Evolutionary conservation across 352 stramenopile genomes (phyloP).

Genomic region (Aphanomyces astaci): DNA sequence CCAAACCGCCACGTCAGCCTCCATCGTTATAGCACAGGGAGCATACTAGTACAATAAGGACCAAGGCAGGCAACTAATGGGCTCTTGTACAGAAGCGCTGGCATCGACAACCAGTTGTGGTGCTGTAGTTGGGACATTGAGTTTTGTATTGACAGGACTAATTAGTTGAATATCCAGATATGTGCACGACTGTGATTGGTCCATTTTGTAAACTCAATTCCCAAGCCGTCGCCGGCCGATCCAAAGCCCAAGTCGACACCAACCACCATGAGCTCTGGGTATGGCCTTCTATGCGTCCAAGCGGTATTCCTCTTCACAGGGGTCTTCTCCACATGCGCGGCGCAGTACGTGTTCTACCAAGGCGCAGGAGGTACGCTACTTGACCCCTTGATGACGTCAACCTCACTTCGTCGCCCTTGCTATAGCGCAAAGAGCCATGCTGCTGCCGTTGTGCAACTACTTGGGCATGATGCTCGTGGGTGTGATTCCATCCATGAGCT

Average conservation of each 20-base stretch:
- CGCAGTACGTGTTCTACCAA: slow-evolving; percentile 80
- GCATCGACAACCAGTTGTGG: no score
- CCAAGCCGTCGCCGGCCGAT: neutral
- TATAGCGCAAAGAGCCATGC: slow-evolving; percentile 65
- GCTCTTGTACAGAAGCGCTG: no score
- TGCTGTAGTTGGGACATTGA: no score
- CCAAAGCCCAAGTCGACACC: neutral
- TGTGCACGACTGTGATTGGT: neutral
- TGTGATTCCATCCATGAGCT: slow-evolving; percentile 32
- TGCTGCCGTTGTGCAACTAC: slow-evolving; percentile 82
- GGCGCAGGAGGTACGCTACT: slow-evolving; percentile 38
- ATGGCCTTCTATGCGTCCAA: slow-evolving; percentile 33
- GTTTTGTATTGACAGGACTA: no score
- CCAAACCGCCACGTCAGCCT: no score
- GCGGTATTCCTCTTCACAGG: slow-evolving; percentile 71
- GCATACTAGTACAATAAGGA: no score
- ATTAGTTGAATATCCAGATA: slow-evolving; percentile 2
- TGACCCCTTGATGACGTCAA: neutral
- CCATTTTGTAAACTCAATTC: neutral
- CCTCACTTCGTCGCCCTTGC: neutral
- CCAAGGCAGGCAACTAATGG: no score
- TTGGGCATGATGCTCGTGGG: slow-evolving; percentile 81
- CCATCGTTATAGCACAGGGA: no score
- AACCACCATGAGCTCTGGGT: slow-evolving; percentile 2
- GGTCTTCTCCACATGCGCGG: slow-evolving; percentile 76